A percentile compares a stretch with the other conserved stretches of the same genome.
Evolutionary conservation across 2,329 filamentous ascomycete species (phyloP).

Genomic region (Rugonectria rugulosa): DNA sequence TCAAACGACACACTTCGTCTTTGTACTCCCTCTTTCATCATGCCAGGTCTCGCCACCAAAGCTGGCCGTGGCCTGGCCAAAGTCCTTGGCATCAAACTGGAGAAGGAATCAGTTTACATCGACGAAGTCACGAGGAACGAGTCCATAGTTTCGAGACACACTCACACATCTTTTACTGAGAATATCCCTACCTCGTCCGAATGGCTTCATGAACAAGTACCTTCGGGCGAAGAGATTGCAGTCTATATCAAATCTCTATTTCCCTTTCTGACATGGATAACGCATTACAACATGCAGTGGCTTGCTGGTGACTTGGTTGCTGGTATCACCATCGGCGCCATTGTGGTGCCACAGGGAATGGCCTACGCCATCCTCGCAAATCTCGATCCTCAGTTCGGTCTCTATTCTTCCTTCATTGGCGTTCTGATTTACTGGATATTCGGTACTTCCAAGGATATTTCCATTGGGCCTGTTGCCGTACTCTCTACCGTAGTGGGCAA

Average conservation of each 20-base stretch:
- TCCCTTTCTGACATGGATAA: slow-evolving; percentile 90
- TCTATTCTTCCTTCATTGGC: slow-evolving; percentile 91
- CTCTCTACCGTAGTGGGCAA: slow-evolving; percentile 91
- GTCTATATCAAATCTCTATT: slow-evolving; percentile 78
- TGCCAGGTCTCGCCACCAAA: slow-evolving; percentile 53
- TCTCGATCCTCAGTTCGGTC: slow-evolving; percentile 81
- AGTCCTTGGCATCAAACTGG: slow-evolving; percentile 81
- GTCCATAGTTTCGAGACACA: slow-evolving; percentile 77
- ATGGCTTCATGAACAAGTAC: slow-evolving; percentile 72
- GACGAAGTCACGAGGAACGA: slow-evolving; percentile 78
- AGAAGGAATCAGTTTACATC: slow-evolving; percentile 55
- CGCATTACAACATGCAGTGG: slow-evolving; percentile 89
- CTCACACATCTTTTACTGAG: slow-evolving; percentile 82
- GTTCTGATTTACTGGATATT: slow-evolving; percentile 97
- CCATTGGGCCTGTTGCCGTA: slow-evolving; percentile 94
- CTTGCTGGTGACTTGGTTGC: slow-evolving; percentile 87
- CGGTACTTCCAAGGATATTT: slow-evolving; percentile 97
- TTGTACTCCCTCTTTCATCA: slow-evolving; percentile 1
- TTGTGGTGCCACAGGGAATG: slow-evolving; percentile 96
- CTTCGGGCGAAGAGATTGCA: slow-evolving; percentile 60
- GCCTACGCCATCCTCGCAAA: slow-evolving; percentile 87
- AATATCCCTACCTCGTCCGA: slow-evolving; percentile 78
- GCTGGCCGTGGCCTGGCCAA: slow-evolving; percentile 79
- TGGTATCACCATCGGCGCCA: slow-evolving; percentile 65
- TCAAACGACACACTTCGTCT: background rate